Base-by-base conservation (phyloP, 352 stramenopile species). In the Globisporangium sylvaticum region DNA sequence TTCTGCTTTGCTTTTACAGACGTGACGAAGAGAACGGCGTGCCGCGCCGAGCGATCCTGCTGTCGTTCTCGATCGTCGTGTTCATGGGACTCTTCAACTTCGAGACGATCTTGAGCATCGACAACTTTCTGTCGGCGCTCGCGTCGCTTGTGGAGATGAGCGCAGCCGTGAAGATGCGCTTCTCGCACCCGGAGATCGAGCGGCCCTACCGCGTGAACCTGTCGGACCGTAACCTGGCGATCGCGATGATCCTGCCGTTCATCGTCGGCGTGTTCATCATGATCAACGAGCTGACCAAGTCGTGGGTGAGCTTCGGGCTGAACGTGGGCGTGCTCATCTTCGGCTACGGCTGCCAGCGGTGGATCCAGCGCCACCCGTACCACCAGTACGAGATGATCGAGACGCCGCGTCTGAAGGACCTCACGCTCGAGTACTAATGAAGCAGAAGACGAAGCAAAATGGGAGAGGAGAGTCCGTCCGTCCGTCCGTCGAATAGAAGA, bases 71-170 rank as follows among this genome's bases (percentile, higher is more conserved):
- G 60, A 89, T 95, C 62, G 93, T 95, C 42, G 77, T 89, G 4
- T 82, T 84, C 65, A 89, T 93, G 79, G 83, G 83, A 0, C 69
- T 91, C 31, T 90, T 95, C 25, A 84, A 93, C 58, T 95, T 95
- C 55, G 79, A 89, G 66, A 86, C 81, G 48, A 95, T 94, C 58
- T 70, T 93, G 61, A 85, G 81, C 31, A 80, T 95, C 27, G 84
- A 91, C 66, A 95, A 95, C 69, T 91, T 95, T 56, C 61, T 92
- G 20, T 92, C 82, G 10, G 81, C 77, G n/a, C 68, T 92, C 25
- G 78, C 87, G 58, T 88, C 80, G 1, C 66, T 95, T 18, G 79
- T 92, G 6, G 87, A 95, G 62, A 89, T 93, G 71, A 83, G 84
- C 62, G 84, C 85, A 4, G 87, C 84, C 29, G 81, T 93, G 48